Conservation (phyloP, 2,329 filamentous ascomycete genomes). For the Neopestalotiopsis sp. region DNA sequence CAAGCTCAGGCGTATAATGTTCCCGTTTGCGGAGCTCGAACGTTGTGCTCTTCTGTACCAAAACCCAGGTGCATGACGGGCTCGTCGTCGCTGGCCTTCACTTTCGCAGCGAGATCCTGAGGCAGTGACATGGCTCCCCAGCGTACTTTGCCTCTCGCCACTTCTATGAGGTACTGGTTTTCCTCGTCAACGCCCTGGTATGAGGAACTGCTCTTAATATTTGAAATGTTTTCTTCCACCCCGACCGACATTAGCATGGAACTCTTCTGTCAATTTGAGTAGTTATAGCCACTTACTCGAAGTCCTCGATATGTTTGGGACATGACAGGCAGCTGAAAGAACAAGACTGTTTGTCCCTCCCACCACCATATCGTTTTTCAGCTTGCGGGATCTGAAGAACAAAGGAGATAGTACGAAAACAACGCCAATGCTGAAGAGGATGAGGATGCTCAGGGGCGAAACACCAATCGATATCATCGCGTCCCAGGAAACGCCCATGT, state of each 20-base stretch:
- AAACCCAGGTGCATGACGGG: conserved; percentile 1
- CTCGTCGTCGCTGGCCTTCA: not conserved
- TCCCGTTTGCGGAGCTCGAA: not conserved
- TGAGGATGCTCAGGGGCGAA: not conserved
- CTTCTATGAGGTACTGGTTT: not conserved
- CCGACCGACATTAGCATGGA: not conserved
- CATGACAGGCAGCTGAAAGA: conserved; percentile 30
- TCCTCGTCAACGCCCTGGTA: not conserved
- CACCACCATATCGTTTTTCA: conserved; percentile 26
- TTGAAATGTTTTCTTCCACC: too few relatives aligned
- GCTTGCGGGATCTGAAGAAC: conserved; percentile 22
- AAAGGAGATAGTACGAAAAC: conserved; percentile 19
- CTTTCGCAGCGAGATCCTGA: not conserved
- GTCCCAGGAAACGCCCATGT: not conserved
- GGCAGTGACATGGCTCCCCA: conserved; percentile 11
- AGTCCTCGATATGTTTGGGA: conserved; percentile 3
- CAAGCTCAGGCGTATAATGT: conserved; percentile 1
- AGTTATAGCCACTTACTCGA: not conserved
- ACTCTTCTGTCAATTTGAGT: not conserved
- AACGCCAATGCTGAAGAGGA: conserved; percentile 6
- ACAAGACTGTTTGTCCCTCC: conserved; percentile 30
- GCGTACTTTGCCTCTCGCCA: not conserved
- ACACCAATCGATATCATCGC: not conserved
- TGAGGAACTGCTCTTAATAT: too few relatives aligned
- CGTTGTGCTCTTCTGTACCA: not conserved